Percentiles rank a stretch among this genome's conserved stretches.
Evolutionary conservation across 192 early-diverging fungal genomes (phyloP).

Genomic region (Cladochytrium replicatum): DNA sequence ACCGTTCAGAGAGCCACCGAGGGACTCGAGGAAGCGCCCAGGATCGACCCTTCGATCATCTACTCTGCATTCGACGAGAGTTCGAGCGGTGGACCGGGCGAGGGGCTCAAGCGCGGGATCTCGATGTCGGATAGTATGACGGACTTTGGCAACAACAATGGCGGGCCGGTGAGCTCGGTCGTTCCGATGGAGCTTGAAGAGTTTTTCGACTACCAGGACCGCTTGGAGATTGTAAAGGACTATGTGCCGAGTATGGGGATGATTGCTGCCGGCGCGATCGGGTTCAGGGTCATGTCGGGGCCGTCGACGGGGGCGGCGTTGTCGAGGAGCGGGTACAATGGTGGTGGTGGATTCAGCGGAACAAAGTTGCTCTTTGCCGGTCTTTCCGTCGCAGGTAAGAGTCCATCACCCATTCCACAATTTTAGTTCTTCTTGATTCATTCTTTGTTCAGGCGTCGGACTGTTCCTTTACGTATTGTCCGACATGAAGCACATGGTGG

Average conservation of each 20-base stretch:
- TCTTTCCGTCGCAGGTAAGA: conserved; percentile 39
- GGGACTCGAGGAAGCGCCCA: conserved; percentile 26
- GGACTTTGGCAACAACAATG: conserved; percentile 8
- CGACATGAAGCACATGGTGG: conserved; percentile 34
- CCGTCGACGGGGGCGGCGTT: conserved; percentile 8
- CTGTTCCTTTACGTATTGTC: conserved; percentile 38
- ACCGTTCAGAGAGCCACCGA: conserved; percentile 27
- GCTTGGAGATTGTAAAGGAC: conserved; percentile 38
- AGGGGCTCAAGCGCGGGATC: too few species aligned
- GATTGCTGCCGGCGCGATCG: conserved; percentile 27
- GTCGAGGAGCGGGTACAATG: conserved; percentile 4
- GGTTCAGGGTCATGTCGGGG: conserved; percentile 29
- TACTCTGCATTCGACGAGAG: conserved; percentile 25
- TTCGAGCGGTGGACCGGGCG: not conserved
- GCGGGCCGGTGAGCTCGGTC: conserved; percentile 3
- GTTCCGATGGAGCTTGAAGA: conserved; percentile 34
- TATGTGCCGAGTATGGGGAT: conserved; percentile 39
- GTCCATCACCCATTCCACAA: not conserved
- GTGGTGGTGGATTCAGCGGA: not conserved
- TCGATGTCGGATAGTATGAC: too few species aligned
- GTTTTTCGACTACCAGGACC: conserved; percentile 43
- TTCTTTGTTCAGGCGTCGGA: conserved; percentile 32
- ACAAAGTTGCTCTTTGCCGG: conserved; percentile 33
- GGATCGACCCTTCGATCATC: conserved; percentile 22
- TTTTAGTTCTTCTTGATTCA: conserved; percentile 1